Base-by-base conservation (phyloP, 2,329 filamentous ascomycete genomes). In the Exophiala spinifera region DNA sequence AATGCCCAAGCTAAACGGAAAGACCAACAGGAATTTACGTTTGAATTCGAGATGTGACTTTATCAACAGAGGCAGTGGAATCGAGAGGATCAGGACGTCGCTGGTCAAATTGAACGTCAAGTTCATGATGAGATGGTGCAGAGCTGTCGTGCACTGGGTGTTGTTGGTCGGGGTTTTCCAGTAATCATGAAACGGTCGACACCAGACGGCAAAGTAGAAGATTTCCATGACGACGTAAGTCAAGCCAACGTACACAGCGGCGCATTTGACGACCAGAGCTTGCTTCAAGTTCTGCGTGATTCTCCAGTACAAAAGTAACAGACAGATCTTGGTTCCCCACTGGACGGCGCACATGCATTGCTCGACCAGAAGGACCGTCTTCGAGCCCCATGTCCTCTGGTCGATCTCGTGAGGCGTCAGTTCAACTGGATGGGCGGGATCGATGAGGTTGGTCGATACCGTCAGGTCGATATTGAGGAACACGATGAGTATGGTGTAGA, bases 1-100 rank as follows among this genome's bases (percentile, higher is more conserved):
- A 3, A 78, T 63, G 1, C 83, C 83, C 1, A 85, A 71, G 2
- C 76, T 71, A 65, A 86, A 84, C 25, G 85, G 75, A 25, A 70
- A 72, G 43, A 79, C 73, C 0, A 85, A 69, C 0, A 81, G 73
- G 0, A 78, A 46, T 63, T 85, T 85, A 52, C 79, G 71, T 52
- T 69, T 70, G 3, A 65, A 53, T 4, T 71, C 71, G 1, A 78
- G 60, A 3, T 65, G 69, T 1, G 72, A 71, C 40, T 69, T 70
- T 46, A 75, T 65, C 42, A 78, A 68, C 5, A 79, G 69, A 0
- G 76, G 76, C 0, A 78, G 67, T 0, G 75, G 75, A 15, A 79
- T 70, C n/a, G 70, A 63, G 19, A 79, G 67, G 48, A 79, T 67
- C 52, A 76, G 60, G 6, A 77, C 49, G 50, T 78, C 76, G 5